These are phyloP conservation scores for Naegleria lovaniensis DNA, from an alignment of 208 protist species.

Conservation along the genomic window DNA sequence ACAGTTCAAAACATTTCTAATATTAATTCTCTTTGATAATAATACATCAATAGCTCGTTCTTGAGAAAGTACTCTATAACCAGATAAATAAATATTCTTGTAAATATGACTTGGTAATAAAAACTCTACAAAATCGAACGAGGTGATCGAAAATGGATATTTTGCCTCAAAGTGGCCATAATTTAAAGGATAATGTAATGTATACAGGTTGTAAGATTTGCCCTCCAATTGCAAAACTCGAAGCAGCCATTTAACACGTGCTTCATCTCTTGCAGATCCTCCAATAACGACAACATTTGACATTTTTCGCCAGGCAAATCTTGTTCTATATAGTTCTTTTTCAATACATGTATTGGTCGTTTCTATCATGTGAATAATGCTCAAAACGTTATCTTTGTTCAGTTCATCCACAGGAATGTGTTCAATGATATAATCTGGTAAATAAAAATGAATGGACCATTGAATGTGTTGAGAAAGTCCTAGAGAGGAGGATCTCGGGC, in stretches of 20 bases:
- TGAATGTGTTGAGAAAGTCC: neutral
- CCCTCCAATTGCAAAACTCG: neutral
- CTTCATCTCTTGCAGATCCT: neutral
- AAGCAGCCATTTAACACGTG: neutral
- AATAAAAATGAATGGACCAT: neutral
- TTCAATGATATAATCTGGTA: neutral
- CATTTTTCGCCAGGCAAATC: neutral
- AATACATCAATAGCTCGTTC: neutral
- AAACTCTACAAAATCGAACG: neutral
- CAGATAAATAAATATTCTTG: neutral
- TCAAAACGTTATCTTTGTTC: neutral
- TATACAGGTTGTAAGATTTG: neutral
- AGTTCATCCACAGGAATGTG: neutral
- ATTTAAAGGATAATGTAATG: neutral
- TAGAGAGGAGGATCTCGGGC: neutral
- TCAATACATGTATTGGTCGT: neutral
- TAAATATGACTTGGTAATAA: neutral
- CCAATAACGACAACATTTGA: neutral
- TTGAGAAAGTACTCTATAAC: neutral
- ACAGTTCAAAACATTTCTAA: neutral
- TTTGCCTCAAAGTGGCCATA: neutral
- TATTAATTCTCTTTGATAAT: neutral
- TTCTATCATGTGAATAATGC: neutral
- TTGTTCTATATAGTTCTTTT: neutral
- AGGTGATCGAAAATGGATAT: neutral